Conservation (phyloP, 2,329 filamentous ascomycete genomes). For the Trichoderma guizhouense region DNA sequence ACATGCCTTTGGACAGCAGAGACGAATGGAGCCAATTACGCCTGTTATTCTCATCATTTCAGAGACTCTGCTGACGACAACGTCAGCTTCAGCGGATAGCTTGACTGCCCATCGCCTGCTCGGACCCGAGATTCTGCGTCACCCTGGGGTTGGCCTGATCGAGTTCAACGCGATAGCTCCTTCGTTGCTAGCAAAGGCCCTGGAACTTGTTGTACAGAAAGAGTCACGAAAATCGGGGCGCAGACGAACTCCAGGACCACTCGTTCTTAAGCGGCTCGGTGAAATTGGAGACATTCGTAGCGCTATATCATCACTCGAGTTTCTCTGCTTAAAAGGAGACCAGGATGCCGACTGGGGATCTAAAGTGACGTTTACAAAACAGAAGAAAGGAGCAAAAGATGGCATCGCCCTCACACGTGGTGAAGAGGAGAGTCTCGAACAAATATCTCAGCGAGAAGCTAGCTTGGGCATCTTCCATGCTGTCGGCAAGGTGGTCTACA, state of each 20-base stretch:
- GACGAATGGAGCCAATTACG: conserved; percentile 47
- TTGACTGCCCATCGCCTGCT: conserved; percentile 89
- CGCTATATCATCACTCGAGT: conserved; percentile 88
- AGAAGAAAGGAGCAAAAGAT: conserved; percentile 59
- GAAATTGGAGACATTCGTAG: conserved; percentile 90
- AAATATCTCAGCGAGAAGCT: conserved; percentile 82
- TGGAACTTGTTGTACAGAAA: conserved; percentile 79
- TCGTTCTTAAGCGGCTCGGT: conserved; percentile 73
- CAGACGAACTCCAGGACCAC: conserved; percentile 70
- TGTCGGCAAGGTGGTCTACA: conserved; percentile 93
- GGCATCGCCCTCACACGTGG: conserved; percentile 63
- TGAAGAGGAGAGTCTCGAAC: conserved; percentile 74
- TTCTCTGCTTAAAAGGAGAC: conserved; percentile 81
- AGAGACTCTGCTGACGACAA: conserved; percentile 82
- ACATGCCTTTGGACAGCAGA: conserved; percentile 43
- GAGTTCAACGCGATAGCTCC: conserved; percentile 93
- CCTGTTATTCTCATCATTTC: conserved; percentile 89
- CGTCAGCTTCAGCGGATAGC: conserved; percentile 79
- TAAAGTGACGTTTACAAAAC: conserved; percentile 67
- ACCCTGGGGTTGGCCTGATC: conserved; percentile 74
- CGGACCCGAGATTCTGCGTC: conserved; percentile 78
- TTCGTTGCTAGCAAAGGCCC: conserved; percentile 77
- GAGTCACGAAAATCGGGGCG: conserved; percentile 77
- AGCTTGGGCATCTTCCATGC: conserved; percentile 95
- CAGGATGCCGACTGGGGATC: conserved; percentile 71